Evolutionary conservation across 1,284 basidiomycete species (phyloP).

Genomic region (Xerocomus amazonicus): DNA sequence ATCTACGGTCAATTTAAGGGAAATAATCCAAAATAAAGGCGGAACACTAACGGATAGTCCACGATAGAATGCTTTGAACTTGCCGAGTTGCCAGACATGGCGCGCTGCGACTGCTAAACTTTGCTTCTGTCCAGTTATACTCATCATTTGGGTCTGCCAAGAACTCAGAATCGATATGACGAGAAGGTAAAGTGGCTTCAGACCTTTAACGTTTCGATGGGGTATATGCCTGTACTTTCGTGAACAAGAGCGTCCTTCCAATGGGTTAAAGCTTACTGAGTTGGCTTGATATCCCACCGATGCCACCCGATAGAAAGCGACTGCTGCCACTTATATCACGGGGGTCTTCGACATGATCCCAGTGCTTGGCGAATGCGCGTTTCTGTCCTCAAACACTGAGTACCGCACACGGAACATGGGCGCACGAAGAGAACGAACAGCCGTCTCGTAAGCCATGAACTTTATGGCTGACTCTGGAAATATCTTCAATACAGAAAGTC

Average conservation of each 20-base stretch:
- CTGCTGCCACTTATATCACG: slow-evolving; percentile 89
- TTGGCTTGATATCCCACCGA: slow-evolving; percentile 94
- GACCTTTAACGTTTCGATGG: slow-evolving; percentile 85
- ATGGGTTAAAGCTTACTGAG: slow-evolving; percentile 55
- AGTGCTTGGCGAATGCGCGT: slow-evolving; percentile 89
- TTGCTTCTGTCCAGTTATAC: slow-evolving; percentile 63
- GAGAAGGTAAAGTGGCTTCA: slow-evolving; percentile 7
- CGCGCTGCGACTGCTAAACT: slow-evolving; percentile 58
- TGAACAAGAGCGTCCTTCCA: slow-evolving; percentile 10
- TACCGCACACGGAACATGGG: slow-evolving; percentile 9
- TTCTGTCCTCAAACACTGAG: slow-evolving; percentile 52
- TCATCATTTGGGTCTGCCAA: slow-evolving; percentile 89
- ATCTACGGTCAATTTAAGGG: slow-evolving; percentile 49
- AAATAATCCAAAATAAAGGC: slow-evolving; percentile 6
- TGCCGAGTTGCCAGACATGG: slow-evolving; percentile 79
- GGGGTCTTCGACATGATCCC: slow-evolving; percentile 86
- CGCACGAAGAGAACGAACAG: slow-evolving; percentile 49
- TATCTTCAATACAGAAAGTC: slow-evolving; percentile 84
- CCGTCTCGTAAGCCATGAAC: slow-evolving; percentile 93
- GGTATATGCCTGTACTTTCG: slow-evolving; percentile 73
- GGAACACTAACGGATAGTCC: slow-evolving; percentile 73
- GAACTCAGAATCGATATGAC: slow-evolving; percentile 6
- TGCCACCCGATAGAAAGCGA: slow-evolving; percentile 92
- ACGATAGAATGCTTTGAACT: slow-evolving; percentile 84
- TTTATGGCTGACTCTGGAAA: slow-evolving; percentile 98